Evolutionary conservation across 2,329 filamentous ascomycete genomes (phyloP), one percentile per base, ranked within the genome.

Genomic region (Sporothrix sp.): DNA sequence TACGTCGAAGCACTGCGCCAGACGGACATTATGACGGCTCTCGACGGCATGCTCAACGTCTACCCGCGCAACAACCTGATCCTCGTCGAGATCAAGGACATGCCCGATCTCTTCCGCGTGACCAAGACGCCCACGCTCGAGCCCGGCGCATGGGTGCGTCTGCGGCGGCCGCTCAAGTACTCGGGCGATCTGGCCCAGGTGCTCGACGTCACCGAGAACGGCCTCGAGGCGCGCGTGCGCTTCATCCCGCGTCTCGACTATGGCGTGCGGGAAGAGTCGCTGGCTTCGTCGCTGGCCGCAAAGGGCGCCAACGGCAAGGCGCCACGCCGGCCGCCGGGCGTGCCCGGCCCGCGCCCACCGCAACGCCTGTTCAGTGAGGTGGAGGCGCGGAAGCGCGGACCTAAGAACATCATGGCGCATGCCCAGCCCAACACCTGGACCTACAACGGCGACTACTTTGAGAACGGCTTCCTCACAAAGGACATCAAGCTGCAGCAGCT

Each of bases 181-280:
- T 79, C 81, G 36, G 87, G 87, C 18, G 93, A 98, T 73, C 72
- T 98, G 59, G 93, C 88, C 5, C 88, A 95, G 66, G 85, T 98
- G 33, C 76, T 95, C 30, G 88, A 95, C 60, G 87, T 97, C 9
- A 93, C 94, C 48, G 85, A 89, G 56, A 97, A 95, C 59, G 93
- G 91, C 6, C 75, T 95, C 2, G 88, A 95, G 61, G 87, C 93
- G 25, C 82, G 83, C 3, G 84, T 98, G 33, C 81, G 87, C 53
- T 82, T 94, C 58, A 90, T 98, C 48, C 93, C 93, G 37, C 81
- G 93, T 56, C 73, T 98, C 10, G 90, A 96, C 64, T 98, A 98
- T 59, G 90, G 90, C 23, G 69, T 89, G 58, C 85, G 89, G 52
- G 89, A 96, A 55, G 90, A 96, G 30, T 62, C 69, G 3, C 58